Base-by-base conservation (phyloP, 352 stramenopile species). In the Nothophytophthora sp. region DNA sequence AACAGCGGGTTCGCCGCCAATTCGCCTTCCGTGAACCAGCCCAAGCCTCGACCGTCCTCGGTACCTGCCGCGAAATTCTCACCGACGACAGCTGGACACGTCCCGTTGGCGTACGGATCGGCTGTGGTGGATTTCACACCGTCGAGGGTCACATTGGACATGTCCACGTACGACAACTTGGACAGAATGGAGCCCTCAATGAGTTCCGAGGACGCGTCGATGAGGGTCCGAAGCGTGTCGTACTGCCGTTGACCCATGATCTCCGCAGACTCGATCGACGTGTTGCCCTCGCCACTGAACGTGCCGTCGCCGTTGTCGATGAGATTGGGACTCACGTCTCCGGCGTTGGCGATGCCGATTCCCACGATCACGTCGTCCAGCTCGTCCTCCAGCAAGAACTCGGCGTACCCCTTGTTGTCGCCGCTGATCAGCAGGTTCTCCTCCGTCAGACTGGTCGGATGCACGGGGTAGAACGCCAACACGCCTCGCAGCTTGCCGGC, bases 351-450 rank as follows among this genome's bases (percentile, higher is more conserved):
- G 39, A 79, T 82, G 1, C 68, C 71, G 12, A 82, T 70, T 4
- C 40, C 71, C 0, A 66, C 65, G 9, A 79, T 30, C 2, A 70
- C 53, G 19, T 53, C 43, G 5, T 57, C 42, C 4, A 67, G 58
- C 23, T 76, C 53, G 7, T 73, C 52, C 34, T 82, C 71, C 13
- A 79, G 23, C 7, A 76, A 28, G 29, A 75, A 82, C 56, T 78
- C 69, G 20, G 70, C 69, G 36, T 76, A 80, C 4, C 66, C 72
- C 40, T 94, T 92, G 67, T 96, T 96, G 67, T 96, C 85, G 39
- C 81, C 81, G 30, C 70, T 88, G 35, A 94, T 64, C 11, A 95
- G 56, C 13, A 55, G 43, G 54, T 95, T 95, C 9, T 66, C 67
- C 29, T 71, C 62, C 22, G 76, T 91, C 44, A 96, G 64, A 59